Conservation (phyloP, 768 basidiomycete genomes). For the Roridomyces roridus region DNA sequence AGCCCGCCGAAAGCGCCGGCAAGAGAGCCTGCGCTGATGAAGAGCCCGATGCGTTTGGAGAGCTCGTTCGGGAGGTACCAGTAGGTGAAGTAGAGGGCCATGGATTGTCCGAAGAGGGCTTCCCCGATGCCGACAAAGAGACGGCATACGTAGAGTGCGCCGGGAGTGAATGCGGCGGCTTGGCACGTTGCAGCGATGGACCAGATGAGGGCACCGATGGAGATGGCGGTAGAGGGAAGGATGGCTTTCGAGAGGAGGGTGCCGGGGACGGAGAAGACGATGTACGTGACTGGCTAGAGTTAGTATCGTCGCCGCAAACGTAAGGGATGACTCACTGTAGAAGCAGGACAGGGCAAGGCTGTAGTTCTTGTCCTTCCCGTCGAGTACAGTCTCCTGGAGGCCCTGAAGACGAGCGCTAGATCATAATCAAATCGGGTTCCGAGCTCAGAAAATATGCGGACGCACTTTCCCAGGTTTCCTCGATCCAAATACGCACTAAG, state of each 20-base stretch:
- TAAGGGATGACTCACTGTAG: constrained; percentile 4
- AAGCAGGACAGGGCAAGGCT: constrained; percentile 16
- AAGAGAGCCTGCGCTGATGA: constrained; percentile 17
- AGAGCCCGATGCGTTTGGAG: constrained; percentile 21
- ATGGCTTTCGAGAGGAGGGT: constrained; percentile 20
- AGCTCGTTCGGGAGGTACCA: constrained; percentile 21
- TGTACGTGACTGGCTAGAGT: constrained; percentile 8
- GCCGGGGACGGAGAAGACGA: constrained; percentile 14
- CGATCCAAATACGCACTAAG: constrained; percentile 20
- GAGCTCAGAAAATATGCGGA: background rate
- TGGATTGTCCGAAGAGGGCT: constrained; percentile 14
- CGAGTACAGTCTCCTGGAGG: constrained; percentile 9
- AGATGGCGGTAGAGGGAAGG: constrained; percentile 16
- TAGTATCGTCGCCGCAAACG: background rate
- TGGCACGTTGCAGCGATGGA: constrained; percentile 19
- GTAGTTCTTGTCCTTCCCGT: constrained; percentile 15
- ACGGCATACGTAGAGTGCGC: constrained; percentile 12
- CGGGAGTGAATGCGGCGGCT: constrained; percentile 16
- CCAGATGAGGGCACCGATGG: constrained; percentile 20
- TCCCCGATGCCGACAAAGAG: constrained; percentile 22
- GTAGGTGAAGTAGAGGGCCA: constrained; percentile 19
- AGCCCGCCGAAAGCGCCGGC: constrained; percentile 22
- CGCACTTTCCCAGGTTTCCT: constrained; percentile 17
- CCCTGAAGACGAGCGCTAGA: constrained; percentile 17
- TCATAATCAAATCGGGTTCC: background rate